These are phyloP conservation scores for Fraxinus latifolia DNA, from an alignment of 305 asterid species.

Conservation along the genomic window DNA sequence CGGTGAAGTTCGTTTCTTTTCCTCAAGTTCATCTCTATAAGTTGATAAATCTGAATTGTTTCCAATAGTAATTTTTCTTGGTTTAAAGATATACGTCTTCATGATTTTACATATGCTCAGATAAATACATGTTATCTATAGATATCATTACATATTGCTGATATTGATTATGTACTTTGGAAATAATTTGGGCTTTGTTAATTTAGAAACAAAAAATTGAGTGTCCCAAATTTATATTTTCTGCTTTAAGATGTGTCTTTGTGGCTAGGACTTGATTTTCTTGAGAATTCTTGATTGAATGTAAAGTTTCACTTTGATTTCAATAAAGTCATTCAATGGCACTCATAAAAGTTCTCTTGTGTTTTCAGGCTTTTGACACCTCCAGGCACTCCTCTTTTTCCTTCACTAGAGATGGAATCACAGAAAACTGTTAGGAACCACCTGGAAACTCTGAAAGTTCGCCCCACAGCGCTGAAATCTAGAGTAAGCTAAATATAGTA, in stretches of 20 bases:
- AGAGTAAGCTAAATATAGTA: conserved; percentile 57
- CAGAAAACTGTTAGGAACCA: neutral
- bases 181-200: neutral
- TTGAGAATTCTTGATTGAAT: neutral
- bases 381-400: neutral
- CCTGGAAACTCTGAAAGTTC: neutral
- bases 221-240: neutral
- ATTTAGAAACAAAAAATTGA: neutral
- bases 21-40: neutral
- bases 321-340: neutral
- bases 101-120: neutral
- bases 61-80: neutral
- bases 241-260: neutral
- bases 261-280: neutral
- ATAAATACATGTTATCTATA: neutral
- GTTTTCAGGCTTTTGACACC: neutral
- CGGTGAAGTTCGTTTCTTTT: neutral
- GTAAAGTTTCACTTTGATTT: neutral
- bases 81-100: neutral
- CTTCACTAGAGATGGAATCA: neutral
- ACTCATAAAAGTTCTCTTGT: neutral
- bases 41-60: neutral
- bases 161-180: neutral
- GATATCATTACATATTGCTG: neutral
- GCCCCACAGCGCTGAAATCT: conserved; percentile 33